phyloP scores from a whole-genome alignment of 2,329 filamentous ascomycete species.

The Amphichorda felina region DNA sequence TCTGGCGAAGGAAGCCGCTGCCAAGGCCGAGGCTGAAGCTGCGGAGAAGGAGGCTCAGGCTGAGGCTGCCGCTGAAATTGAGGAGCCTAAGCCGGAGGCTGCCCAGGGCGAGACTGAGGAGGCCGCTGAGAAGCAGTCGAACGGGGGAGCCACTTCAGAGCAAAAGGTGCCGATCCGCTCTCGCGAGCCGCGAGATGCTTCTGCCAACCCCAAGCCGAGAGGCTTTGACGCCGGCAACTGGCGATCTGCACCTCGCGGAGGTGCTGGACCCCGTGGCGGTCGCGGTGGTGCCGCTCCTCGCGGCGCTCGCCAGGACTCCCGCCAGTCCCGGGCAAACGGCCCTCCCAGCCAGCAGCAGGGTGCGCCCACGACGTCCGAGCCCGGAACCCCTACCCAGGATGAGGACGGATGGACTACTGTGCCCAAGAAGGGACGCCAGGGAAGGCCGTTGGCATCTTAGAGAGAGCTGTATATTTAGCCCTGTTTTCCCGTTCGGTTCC shows the following conservation, averaged over 20 bases:
- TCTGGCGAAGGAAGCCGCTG: conserved; percentile 45
- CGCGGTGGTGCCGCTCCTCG: conserved; percentile 26
- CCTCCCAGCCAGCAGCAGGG: conserved; percentile 23
- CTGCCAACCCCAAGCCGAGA: conserved; percentile 37
- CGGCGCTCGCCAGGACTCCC: conserved; percentile 31
- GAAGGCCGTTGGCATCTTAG: conserved; percentile 16
- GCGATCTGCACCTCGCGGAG: conserved; percentile 32
- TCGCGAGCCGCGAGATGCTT: conserved; percentile 26
- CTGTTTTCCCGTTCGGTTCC: conserved; percentile 18
- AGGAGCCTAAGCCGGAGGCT: conserved; percentile 12
- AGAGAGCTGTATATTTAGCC: conserved; percentile 21
- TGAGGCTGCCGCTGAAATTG: conserved; percentile 11
- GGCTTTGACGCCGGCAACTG: conserved; percentile 48
- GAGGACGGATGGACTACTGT: conserved; percentile 58
- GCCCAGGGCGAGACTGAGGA: conserved; percentile 16
- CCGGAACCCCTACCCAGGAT: conserved; percentile 25
- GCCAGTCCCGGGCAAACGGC: conserved; percentile 37
- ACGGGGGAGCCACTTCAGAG: conserved; percentile 21
- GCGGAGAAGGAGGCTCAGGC: conserved; percentile 19
- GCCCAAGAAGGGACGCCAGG: conserved; percentile 11
- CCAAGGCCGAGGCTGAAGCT: conserved; percentile 27
- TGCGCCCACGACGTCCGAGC: conserved; percentile 14
- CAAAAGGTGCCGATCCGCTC: conserved; percentile 32
- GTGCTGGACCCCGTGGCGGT: conserved; percentile 18
- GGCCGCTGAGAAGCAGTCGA: conserved; percentile 5